Percentiles rank a stretch among this genome's conserved stretches.
Conservation (phyloP, 2,329 filamentous ascomycete genomes). For the Apiospora aurea region DNA sequence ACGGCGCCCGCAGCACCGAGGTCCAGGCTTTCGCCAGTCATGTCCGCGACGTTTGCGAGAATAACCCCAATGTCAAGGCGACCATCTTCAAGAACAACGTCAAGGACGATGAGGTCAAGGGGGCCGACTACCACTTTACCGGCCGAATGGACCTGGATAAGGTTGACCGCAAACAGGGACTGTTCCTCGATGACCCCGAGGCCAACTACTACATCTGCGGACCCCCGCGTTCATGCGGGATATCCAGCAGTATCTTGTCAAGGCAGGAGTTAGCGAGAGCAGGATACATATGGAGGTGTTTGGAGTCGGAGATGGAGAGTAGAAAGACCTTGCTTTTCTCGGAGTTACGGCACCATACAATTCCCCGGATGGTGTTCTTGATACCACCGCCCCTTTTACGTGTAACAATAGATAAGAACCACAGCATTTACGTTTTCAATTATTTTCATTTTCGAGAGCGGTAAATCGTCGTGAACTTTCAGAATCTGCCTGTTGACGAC, state of each 20-base stretch:
- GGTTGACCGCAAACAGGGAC: conserved; percentile 57
- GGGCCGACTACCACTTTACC: conserved; percentile 64
- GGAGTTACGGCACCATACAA: not conserved
- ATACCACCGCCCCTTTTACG: conserved; percentile 7
- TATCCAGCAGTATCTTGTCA: conserved; percentile 58
- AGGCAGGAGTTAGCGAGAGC: conserved; percentile 61
- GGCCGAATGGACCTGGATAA: conserved; percentile 66
- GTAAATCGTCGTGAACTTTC: not conserved
- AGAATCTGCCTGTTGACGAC: not conserved
- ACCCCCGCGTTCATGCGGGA: conserved; percentile 73
- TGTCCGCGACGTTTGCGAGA: conserved; percentile 50
- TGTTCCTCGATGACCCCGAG: conserved; percentile 61
- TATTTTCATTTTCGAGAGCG: not conserved
- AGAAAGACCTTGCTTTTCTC: not conserved
- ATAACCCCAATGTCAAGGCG: conserved; percentile 55
- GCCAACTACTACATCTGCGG: conserved; percentile 78
- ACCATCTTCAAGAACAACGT: conserved; percentile 66
- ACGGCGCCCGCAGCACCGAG: conserved; percentile 60
- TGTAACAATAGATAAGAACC: not conserved
- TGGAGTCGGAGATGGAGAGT: conserved; percentile 57
- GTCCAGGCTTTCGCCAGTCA: conserved; percentile 63
- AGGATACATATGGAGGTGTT: conserved; percentile 74
- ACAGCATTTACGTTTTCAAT: not conserved
- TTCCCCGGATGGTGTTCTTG: conserved; percentile 9
- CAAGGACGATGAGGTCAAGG: conserved; percentile 50